These are phyloP conservation scores for Cercophora sp. DNA, from an alignment of 495 filamentous ascomycete species.

Conservation along the genomic window DNA sequence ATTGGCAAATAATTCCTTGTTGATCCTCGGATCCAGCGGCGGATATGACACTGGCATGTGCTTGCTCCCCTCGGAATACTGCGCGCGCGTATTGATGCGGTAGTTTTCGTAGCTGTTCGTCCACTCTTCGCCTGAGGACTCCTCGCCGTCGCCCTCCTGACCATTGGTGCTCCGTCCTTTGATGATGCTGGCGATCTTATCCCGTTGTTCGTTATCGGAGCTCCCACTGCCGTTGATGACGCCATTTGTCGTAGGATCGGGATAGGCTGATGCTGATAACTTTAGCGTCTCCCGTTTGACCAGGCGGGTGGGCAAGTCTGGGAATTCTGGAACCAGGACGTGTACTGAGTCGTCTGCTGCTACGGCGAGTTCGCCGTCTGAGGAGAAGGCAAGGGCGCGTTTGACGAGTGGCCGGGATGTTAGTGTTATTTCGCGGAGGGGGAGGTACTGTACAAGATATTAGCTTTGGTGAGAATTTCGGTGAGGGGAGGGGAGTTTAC, in stretches of 20 bases:
- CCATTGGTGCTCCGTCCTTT: too few relatives aligned
- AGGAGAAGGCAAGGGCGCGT: slow-evolving; percentile 45
- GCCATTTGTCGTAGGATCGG: too few relatives aligned
- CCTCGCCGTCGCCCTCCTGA: slow-evolving; percentile 13
- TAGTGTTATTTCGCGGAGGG: slow-evolving; percentile 42
- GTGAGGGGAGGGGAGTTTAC: too few relatives aligned
- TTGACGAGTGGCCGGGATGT: slow-evolving; percentile 38
- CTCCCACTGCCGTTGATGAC: too few relatives aligned
- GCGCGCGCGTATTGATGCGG: slow-evolving; percentile 18
- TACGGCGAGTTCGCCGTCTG: slow-evolving; percentile 46
- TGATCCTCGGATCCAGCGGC: slow-evolving; percentile 33
- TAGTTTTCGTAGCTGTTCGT: slow-evolving; percentile 11
- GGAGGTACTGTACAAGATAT: slow-evolving; percentile 24
- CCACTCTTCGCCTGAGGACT: slow-evolving; percentile 20
- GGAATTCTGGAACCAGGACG: slow-evolving; percentile 43
- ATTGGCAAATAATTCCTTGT: slow-evolving; percentile 28
- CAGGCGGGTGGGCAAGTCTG: slow-evolving; percentile 20
- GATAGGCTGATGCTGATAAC: too few relatives aligned
- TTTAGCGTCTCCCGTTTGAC: background rate
- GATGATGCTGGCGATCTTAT: too few relatives aligned
- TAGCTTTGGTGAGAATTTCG: too few relatives aligned
- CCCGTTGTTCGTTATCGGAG: too few relatives aligned
- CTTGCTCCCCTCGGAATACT: slow-evolving; percentile 32
- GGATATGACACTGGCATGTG: slow-evolving; percentile 34
- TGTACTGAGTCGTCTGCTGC: slow-evolving; percentile 46